Percentiles rank a stretch among this genome's conserved stretches.
These are phyloP conservation scores for Dillenia turbinata DNA, from an alignment of 164 flowering plant species.

Conservation along the genomic window DNA sequence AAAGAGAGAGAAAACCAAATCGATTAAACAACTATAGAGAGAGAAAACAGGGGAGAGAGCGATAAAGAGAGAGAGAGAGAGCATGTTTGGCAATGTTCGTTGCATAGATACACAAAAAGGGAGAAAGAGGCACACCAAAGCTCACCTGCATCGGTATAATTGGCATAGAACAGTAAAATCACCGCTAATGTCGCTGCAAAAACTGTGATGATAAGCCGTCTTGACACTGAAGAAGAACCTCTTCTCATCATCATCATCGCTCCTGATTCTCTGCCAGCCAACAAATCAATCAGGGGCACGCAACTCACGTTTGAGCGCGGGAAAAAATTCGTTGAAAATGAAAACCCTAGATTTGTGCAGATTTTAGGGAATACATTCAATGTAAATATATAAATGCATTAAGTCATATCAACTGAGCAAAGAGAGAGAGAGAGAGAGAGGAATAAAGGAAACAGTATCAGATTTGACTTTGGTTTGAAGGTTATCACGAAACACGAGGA, in stretches of 20 bases:
- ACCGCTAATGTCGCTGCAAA: slow-evolving; percentile 2
- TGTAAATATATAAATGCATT: not conserved
- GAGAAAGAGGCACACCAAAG: no score
- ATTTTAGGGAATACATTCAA: not conserved
- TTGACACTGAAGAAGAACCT: not conserved
- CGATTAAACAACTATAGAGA: no score
- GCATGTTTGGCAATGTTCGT: slow-evolving; percentile 1
- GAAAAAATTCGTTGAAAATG: not conserved
- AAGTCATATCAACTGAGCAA: not conserved
- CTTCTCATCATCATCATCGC: slow-evolving; percentile 4
- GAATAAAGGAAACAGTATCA: not conserved
- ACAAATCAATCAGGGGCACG: not conserved
- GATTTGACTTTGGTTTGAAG: slow-evolving; percentile 2
- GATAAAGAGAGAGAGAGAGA: not conserved
- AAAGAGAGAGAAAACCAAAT: not conserved
- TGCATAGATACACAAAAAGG: not conserved
- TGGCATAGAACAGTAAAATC: slow-evolving; percentile 4
- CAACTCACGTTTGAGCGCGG: not conserved
- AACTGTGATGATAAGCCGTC: slow-evolving; percentile 9
- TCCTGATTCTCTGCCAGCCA: no score
- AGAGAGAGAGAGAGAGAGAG: no score
- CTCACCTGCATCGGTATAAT: slow-evolving; percentile 8
- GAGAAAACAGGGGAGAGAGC: not conserved
- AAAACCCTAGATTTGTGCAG: not conserved
- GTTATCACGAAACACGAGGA: not conserved